A percentile compares a stretch with the other conserved stretches of the same genome.
Evolutionary conservation across 306 rosid genomes (phyloP).

Genomic region (Citrullus colocynthis): DNA sequence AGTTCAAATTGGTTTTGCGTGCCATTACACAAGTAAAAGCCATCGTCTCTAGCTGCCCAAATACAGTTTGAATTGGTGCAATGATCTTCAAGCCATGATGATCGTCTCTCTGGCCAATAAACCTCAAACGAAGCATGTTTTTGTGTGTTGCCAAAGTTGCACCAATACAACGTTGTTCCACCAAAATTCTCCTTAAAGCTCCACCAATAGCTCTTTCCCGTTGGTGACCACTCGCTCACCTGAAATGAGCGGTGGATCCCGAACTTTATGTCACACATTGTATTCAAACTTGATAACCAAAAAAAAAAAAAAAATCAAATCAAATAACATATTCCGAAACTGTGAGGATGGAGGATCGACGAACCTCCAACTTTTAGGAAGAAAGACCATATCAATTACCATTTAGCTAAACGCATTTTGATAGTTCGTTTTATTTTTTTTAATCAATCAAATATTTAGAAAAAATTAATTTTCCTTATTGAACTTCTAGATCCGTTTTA

Average conservation of each 20-base stretch:
- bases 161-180: background rate
- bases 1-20: background rate
- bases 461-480: too few relatives aligned
- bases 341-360: too few relatives aligned
- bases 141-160: background rate
- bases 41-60: background rate
- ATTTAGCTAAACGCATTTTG: too few relatives aligned
- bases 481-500: too few relatives aligned
- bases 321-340: too few relatives aligned
- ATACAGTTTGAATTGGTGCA: background rate
- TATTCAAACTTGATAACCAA: background rate
- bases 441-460: too few relatives aligned
- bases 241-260: background rate
- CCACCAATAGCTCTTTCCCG: background rate
- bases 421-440: too few relatives aligned
- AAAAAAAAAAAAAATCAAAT: too few relatives aligned
- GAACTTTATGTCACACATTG: background rate
- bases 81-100: background rate
- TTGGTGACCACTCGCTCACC: background rate
- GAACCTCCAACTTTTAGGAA: too few relatives aligned
- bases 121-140: background rate
- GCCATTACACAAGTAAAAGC: background rate
- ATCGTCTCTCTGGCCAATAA: background rate
- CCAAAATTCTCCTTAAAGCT: background rate
- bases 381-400: too few relatives aligned